A percentile compares a stretch with the other conserved stretches of the same genome.
These are phyloP conservation scores for Prunus mume DNA, from an alignment of 306 rosid genomes.

Conservation along the genomic window DNA sequence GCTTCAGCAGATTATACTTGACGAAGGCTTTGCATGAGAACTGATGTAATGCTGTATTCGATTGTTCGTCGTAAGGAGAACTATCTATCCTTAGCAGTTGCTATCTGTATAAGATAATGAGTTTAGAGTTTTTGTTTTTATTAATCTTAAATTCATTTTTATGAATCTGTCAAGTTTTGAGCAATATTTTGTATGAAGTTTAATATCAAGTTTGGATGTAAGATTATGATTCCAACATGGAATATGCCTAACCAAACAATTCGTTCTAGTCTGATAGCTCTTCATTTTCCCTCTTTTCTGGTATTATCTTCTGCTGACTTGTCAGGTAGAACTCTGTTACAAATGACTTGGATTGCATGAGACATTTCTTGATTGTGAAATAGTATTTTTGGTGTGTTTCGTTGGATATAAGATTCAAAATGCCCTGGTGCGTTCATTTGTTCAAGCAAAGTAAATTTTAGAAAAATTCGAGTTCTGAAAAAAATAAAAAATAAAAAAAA, in stretches of 20 bases:
- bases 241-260: not conserved
- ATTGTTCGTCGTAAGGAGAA: not conserved
- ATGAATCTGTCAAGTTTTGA: conserved; percentile 2
- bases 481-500: no score
- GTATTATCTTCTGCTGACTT: not conserved
- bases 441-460: no score
- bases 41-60: conserved; percentile 22
- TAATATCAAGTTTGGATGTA: not conserved
- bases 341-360: no score
- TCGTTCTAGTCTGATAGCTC: not conserved
- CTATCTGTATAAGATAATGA: not conserved
- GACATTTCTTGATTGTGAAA: no score
- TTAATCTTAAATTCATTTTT: not conserved
- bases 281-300: not conserved
- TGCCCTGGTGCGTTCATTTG: no score
- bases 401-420: no score
- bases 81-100: not conserved
- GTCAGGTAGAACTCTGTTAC: no score
- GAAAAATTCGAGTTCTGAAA: no score
- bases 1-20: conserved; percentile 78
- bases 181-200: not conserved
- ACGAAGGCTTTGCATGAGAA: conserved; percentile 78
- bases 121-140: not conserved
- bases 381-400: no score
- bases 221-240: not conserved